Evolutionary conservation across 1,284 basidiomycete species (phyloP), one percentile per base, ranked within the genome.

Genomic region (Cryptococcus sp.): DNA sequence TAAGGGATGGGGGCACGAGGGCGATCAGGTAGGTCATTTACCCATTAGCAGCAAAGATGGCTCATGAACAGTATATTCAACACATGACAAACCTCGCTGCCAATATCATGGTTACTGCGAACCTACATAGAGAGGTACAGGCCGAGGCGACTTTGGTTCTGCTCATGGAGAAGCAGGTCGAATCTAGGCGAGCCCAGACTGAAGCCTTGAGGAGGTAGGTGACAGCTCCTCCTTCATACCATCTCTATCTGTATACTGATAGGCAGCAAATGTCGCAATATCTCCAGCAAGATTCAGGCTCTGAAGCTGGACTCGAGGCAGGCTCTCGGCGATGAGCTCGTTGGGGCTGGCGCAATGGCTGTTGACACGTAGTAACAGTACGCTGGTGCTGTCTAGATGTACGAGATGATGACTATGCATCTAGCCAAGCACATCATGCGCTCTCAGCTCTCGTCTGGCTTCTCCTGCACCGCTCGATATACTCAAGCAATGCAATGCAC

Each of bases 61-160:
- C 34, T 40, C 23, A 46, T 22, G 1, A 9, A 21, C 54, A 72
- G 72, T 74, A 72, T 45, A 66, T 74, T 21, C 69, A 72, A 56
- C 72, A 74, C 50, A 43, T 74, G 39, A 63, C 59, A 1, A 72
- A 74, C 50, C 53, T 74, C 9, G 62, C 69, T 0, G 69, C 70
- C 13, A 70, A 60, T 1, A 70, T 73, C 66, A 73, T 73, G 67
- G 63, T 73, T 0, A 53, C 66, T 4, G 64, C 65, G 2, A 73
- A 73, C 46, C 66, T 70, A 55, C 61, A 69, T 3, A 55, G 71
- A 2, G 57, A 62, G 4, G 59, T 67, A 3, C 71, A 73, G 44
- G 69, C 70, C 36, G 71, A 73, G 41, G 59, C 64, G 23, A 72
- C 71, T n/a, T 54, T 73, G 18, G 66, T 72, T 10, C 51, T 73